Conservation (phyloP, 148 eudicot genomes). For the Hydrangea macrophylla region DNA sequence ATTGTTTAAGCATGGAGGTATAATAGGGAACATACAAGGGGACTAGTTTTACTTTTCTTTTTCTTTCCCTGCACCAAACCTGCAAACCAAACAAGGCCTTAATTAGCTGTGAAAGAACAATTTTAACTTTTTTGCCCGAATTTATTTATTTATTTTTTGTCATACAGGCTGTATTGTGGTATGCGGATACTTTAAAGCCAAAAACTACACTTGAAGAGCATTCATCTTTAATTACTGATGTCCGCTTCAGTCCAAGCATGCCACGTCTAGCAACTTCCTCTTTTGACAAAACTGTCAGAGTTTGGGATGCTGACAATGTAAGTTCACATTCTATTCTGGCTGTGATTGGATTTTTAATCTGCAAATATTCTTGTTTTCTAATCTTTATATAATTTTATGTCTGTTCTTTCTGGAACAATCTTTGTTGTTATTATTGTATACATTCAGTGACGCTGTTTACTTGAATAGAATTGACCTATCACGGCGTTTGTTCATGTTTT, state of each 20-base stretch:
- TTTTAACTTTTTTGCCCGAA: neutral
- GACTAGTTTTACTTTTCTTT: too few relatives aligned
- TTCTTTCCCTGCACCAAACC: too few relatives aligned
- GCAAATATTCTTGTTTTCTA: neutral
- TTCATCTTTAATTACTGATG: conserved; percentile 66
- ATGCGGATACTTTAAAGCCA: conserved; percentile 48
- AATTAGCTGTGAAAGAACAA: too few relatives aligned
- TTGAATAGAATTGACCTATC: neutral
- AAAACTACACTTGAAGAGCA: conserved; percentile 77
- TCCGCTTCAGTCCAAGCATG: conserved; percentile 71
- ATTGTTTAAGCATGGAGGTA: too few relatives aligned
- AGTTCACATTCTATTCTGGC: conserved; percentile 16
- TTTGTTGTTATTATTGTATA: neutral
- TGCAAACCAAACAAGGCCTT: too few relatives aligned
- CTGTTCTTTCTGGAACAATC: neutral
- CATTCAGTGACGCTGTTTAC: neutral
- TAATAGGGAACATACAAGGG: too few relatives aligned
- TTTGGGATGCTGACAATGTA: conserved; percentile 91
- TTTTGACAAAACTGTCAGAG: conserved; percentile 71
- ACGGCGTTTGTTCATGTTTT: too few relatives aligned
- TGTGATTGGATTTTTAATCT: neutral
- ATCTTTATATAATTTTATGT: neutral
- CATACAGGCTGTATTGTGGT: conserved; percentile 76
- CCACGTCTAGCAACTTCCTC: conserved; percentile 77
- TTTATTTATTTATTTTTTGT: too few relatives aligned